Base-by-base conservation (phyloP, 164 flowering plant genomes). In the Liquidambar formosana region DNA sequence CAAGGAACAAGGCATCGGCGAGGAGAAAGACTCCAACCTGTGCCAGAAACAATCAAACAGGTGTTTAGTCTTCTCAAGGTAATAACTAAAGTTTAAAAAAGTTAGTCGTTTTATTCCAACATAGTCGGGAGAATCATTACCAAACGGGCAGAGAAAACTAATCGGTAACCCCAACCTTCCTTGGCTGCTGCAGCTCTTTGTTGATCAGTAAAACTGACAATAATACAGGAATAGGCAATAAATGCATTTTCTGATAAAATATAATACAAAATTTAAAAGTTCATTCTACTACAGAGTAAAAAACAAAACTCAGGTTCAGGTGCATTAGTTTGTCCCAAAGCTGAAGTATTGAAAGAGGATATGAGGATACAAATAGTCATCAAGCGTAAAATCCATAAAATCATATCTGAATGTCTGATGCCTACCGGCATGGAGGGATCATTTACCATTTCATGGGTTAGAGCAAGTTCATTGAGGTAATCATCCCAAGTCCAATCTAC, bases 151-250 rank as follows among this genome's bases (percentile, higher is more conserved):
- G 99, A 83, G 80, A 80, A 93, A 53, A 86, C 75, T 58, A 93
- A 70, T 68, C 93, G 81, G 65, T 91, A 93, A 47, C 82, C 79
- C 97, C 91, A 87, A 67, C 97, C 97, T 85, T 95, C 97, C 77
- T 81, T 95, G 49, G 93, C 88, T 67, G 92, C 94, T 65, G 82
- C 85, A 74, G 78, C 91, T 82, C 97, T 83, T 77, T 95, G 99
- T 75, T 91, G 97, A 80, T 95, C 99, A 10, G 97, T 93, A 96
- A 94, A 95, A 69, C 99, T 95, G 82, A 62, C 58, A 77, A 67
- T 67, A 61, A 16, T 15, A 15, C 51, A 41, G 27, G 65, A 47
- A 61, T 19, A 21, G 5, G 33, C 1, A 8, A 51, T 57, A 57
- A 67, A 59, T 43, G 63, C 57, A 33, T 10, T 15, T 19, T 22